Percentiles rank a stretch among this genome's conserved stretches.
These are phyloP conservation scores for Colletotrichum paranaense DNA, from an alignment of 2,329 filamentous ascomycete genomes.

Conservation along the genomic window DNA sequence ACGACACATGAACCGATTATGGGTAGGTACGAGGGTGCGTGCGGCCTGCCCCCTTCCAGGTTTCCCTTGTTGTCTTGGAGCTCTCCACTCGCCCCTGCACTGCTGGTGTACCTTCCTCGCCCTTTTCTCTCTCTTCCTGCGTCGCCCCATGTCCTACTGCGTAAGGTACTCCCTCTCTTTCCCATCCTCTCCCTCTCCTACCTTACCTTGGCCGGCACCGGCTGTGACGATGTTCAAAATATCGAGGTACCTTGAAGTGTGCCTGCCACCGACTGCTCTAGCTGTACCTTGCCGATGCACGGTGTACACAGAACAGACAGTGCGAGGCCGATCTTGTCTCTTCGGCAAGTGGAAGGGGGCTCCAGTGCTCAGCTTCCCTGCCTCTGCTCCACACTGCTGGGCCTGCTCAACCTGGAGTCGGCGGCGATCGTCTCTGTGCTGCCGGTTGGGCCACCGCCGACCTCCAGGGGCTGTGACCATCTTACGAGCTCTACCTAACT, in stretches of 20 bases:
- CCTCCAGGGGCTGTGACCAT: constrained; percentile 26
- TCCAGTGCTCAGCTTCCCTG: not conserved
- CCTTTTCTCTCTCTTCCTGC: not conserved
- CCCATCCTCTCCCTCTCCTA: not conserved
- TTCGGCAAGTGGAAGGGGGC: not conserved
- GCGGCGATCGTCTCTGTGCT: constrained; percentile 26
- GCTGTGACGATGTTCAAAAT: too few relatives aligned
- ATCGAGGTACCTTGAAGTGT: not conserved
- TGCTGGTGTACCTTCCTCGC: not conserved
- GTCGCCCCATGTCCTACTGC: not conserved
- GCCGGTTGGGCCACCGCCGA: constrained; percentile 25
- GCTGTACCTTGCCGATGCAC: not conserved
- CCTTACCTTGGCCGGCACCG: too few relatives aligned
- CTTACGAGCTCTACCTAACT: constrained; percentile 18
- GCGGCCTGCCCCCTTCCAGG: not conserved
- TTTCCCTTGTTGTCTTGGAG: not conserved
- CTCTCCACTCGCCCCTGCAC: not conserved
- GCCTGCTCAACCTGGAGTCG: constrained; percentile 21
- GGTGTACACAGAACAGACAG: not conserved
- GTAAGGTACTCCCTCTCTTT: not conserved
- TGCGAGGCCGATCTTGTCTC: not conserved
- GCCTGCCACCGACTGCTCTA: not conserved
- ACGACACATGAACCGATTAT: not conserved
- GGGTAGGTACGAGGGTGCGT: constrained; percentile 6
- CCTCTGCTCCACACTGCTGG: not conserved